Evolutionary conservation across 2,329 filamentous ascomycete genomes (phyloP).

Genomic region (Penicillium brevicompactum): DNA sequence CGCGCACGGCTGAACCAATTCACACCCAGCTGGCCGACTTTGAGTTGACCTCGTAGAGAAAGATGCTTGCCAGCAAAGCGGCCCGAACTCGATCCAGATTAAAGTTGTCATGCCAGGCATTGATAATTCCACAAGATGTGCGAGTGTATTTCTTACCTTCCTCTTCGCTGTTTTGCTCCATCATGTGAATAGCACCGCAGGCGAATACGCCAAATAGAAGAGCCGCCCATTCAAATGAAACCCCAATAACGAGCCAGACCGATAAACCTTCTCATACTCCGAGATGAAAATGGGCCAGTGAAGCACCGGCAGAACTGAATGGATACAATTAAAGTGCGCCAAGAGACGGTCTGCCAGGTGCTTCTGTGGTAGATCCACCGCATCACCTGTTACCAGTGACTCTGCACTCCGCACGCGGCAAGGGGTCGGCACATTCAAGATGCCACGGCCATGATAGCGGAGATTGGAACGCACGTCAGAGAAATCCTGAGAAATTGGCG

Average conservation of each 20-base stretch:
- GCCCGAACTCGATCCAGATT: too few species aligned
- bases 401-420: slow-evolving; percentile 60
- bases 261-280: slow-evolving; percentile 77
- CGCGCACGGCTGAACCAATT: too few species aligned
- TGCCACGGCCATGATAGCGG: slow-evolving; percentile 70
- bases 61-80: too few species aligned
- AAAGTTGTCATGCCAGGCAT: too few species aligned
- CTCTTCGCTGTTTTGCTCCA: too few species aligned
- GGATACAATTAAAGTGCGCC: slow-evolving; percentile 69
- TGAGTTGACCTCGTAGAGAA: too few species aligned
- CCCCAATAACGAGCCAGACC: slow-evolving; percentile 61
- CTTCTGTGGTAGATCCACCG: slow-evolving; percentile 70
- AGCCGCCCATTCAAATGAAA: too few species aligned
- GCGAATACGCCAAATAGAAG: too few species aligned
- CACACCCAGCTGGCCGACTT: too few species aligned
- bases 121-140: too few species aligned
- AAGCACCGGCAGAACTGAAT: slow-evolving; percentile 79
- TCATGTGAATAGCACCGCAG: too few species aligned
- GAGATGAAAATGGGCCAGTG: slow-evolving; percentile 84
- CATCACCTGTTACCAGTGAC: slow-evolving; percentile 54
- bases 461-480: slow-evolving; percentile 72
- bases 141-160: too few species aligned
- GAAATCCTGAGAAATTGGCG: slow-evolving; percentile 67
- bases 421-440: slow-evolving; percentile 75
- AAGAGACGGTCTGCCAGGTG: slow-evolving; percentile 71